Evolutionary conservation across 345 rosid species (phyloP), one percentile per base, ranked within the genome.

Genomic region (Nephelium lappaceum): DNA sequence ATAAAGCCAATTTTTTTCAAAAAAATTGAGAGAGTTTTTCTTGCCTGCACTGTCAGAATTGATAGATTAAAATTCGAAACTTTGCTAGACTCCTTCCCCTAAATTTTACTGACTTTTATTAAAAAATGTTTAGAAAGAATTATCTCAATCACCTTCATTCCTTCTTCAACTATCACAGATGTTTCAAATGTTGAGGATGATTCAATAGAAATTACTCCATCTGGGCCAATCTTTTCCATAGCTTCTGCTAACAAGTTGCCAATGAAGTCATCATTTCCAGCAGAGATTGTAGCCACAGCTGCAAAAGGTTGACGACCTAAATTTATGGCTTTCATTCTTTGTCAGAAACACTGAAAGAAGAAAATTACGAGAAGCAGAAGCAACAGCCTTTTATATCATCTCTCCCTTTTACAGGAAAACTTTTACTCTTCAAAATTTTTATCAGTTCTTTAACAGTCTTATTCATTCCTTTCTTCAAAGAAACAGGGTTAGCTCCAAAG

Each of bases 231-330:
- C 86, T 87, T 90, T 57, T 89, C 90, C 45, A 95, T 83, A 80
- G 93, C 86, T 67, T 93, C 93, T 60, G 89, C 93, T 78, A 93
- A 84, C 82, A 95, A 79, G 81, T 83, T 83, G 68, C 95, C 91
- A 55, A 92, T 77, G 70, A 87, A 90, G 15, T 93, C 99, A 84
- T 95, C 92, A 31, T 93, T 93, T 55, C 97, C 98, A 84, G 97
- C 87, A 90, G 99, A 92, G 74, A 95, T 85, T 47, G 96, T 85
- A 18, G 99, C 99, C 83, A 95, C 93, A 4, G 98, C 99, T 92
- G 90, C 86, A 82, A 39, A 74, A 77, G 69, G 36, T 61, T 61
- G 24, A 80, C 76, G 14, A 82, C 5, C 64, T 58, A 51, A 66
- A 42, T 51, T 45, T 16, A 21, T 38, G 24, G 57, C 41, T 67